A percentile compares a stretch with the other conserved stretches of the same genome.
Conservation (phyloP, 2,329 filamentous ascomycete species). For the Alternaria arbusti region DNA sequence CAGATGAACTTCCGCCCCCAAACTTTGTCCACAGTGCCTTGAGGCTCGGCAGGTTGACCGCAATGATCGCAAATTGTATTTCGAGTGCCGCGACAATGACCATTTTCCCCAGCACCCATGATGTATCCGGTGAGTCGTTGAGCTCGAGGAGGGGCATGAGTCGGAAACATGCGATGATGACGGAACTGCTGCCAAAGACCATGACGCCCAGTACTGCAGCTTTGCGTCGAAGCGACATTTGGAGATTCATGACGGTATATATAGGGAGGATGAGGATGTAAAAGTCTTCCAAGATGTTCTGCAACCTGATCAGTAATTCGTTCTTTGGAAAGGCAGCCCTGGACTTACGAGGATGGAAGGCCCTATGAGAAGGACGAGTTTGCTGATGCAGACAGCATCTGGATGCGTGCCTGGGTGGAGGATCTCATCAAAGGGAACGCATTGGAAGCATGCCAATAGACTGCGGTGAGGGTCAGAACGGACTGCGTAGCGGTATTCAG, state of each 20-base stretch:
- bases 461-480: conserved; percentile 2
- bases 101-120: conserved; percentile 41
- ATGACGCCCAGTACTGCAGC: conserved; percentile 30
- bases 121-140: conserved; percentile 30
- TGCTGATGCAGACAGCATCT: conserved; percentile 30
- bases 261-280: conserved; percentile 32
- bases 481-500: too few species aligned
- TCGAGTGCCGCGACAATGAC: conserved; percentile 42
- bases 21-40: conserved; percentile 39
- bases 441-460: conserved; percentile 40
- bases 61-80: conserved; percentile 41
- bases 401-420: conserved; percentile 36
- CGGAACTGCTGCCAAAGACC: conserved; percentile 34
- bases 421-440: conserved; percentile 39
- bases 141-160: conserved; percentile 32
- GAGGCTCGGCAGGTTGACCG: conserved; percentile 41
- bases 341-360: conserved; percentile 29
- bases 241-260: conserved; percentile 21
- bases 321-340: neutral
- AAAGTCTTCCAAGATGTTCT: conserved; percentile 29
- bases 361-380: conserved; percentile 33
- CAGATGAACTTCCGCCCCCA: neutral
- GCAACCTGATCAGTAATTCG: neutral
- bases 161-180: conserved; percentile 28
- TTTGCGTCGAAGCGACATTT: conserved; percentile 29